Base-by-base conservation (phyloP, 192 early-diverging fungal species). In the Umbelopsis vinacea region DNA sequence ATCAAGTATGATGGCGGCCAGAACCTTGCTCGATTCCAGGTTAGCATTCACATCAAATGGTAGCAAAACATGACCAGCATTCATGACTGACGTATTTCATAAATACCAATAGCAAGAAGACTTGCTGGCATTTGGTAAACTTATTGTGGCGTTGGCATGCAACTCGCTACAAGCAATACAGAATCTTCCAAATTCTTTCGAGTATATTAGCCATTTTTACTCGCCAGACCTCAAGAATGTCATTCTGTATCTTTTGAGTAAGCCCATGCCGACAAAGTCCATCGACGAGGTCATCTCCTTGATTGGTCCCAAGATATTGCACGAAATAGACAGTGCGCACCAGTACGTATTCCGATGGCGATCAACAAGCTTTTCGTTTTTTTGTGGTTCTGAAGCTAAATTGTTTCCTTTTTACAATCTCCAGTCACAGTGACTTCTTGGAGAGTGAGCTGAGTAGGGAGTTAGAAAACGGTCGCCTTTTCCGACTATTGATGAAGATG, bases 391-490 rank as follows among this genome's bases (percentile, higher is more conserved):
- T 12, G 40, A 43, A 43, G 40, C 40, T 43, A 43, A 43, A 43
- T 43, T 6, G 40, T 43, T 12, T 1, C 11, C 4, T 40, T 43
- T 43, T 43, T 29, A 3, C 29, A 29, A 12, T 43, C 6, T 43
- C 8, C 60, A 82, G 81, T 68, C 84, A 90, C 60, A 93, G 92
- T 26, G 97, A 99, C 74, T 66, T 88, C 50, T 83, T 98, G 54
- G 91, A 93, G 80, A 85, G 78, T 45, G 94, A 92, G 63, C 80
- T 98, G 68, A 78, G 83, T 37, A 82, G 88, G 35, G 98, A 99
- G 81, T 85, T 95, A 53, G 90, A 96, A 79, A 99, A 99, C 72
- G 95, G 93, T 35, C 89, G 98, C 26, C 69, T 98, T 46, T 88
- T 92, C n/a, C 82, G 96, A 35, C 76, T 99, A 38, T 46, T 99